phyloP scores from a whole-genome alignment of 495 filamentous ascomycete species.

The Bombardia bombarda region DNA sequence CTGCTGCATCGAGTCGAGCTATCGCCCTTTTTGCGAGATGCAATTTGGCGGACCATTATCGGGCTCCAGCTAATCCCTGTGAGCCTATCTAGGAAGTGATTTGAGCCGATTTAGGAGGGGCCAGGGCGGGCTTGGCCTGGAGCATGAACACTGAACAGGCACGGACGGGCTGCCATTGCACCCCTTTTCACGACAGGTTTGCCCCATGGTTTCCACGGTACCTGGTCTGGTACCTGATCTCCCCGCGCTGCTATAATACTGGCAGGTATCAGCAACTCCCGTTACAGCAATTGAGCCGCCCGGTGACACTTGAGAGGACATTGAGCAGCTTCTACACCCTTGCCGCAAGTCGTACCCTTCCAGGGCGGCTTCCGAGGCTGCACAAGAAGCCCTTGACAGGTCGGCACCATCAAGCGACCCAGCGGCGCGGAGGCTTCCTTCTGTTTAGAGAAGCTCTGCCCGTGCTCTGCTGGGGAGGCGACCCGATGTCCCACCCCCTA shows the following conservation, averaged over 20 bases:
- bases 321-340: not conserved
- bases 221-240: not conserved
- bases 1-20: constrained; percentile 9
- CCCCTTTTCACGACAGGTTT: too few species aligned
- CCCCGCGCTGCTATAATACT: not conserved
- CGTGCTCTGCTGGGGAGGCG: not conserved
- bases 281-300: not conserved
- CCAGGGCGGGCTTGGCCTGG: not conserved
- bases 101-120: constrained; percentile 18
- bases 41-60: constrained; percentile 27
- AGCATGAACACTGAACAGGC: not conserved
- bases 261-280: not conserved
- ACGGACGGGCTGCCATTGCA: not conserved
- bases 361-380: not conserved
- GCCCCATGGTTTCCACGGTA: too few species aligned
- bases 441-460: not conserved
- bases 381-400: not conserved
- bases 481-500: too few species aligned
- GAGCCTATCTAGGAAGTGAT: constrained; percentile 9
- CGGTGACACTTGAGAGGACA: not conserved
- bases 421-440: not conserved
- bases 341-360: not conserved
- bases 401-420: constrained; percentile 1
- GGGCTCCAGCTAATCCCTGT: constrained; percentile 26
- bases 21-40: constrained; percentile 19